Percentiles rank a stretch among this genome's conserved stretches.
These are phyloP conservation scores for Ascochyta fabae DNA, from an alignment of 2,329 filamentous ascomycete genomes.

Conservation along the genomic window DNA sequence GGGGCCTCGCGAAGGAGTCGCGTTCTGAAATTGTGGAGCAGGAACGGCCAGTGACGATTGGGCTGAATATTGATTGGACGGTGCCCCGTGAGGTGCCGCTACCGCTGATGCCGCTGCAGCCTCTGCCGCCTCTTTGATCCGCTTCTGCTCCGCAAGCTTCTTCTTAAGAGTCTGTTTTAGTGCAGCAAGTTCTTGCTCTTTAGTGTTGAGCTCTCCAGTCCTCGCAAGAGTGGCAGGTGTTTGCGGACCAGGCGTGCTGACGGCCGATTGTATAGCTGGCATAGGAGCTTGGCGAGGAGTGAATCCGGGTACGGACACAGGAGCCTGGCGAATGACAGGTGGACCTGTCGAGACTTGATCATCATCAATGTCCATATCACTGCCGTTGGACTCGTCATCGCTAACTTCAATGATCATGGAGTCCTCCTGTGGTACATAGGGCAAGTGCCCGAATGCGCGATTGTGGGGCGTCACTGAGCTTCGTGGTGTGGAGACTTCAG, in stretches of 20 bases:
- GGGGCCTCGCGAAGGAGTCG: neutral
- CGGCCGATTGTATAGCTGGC: slow-evolving; percentile 31
- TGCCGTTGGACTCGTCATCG: slow-evolving; percentile 69
- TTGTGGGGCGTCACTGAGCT: slow-evolving; percentile 53
- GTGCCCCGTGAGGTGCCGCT: neutral
- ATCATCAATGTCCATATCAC: slow-evolving; percentile 69
- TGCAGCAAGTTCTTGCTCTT: slow-evolving; percentile 59
- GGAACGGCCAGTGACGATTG: neutral
- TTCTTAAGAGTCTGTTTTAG: slow-evolving; percentile 37
- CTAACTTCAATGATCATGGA: slow-evolving; percentile 84
- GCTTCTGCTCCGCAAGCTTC: slow-evolving; percentile 34
- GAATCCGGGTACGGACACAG: slow-evolving; percentile 30
- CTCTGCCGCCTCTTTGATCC: slow-evolving; percentile 27
- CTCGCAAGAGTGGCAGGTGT: slow-evolving; percentile 47
- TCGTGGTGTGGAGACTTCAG: slow-evolving; percentile 57
- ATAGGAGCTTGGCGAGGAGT: slow-evolving; percentile 35
- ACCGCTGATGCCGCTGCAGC: slow-evolving; percentile 16
- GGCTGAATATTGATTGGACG: neutral
- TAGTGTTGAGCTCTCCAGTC: slow-evolving; percentile 54
- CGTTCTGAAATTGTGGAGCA: neutral
- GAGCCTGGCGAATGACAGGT: slow-evolving; percentile 16
- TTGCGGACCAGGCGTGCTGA: slow-evolving; percentile 45
- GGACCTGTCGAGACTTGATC: slow-evolving; percentile 55
- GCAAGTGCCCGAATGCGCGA: slow-evolving; percentile 67
- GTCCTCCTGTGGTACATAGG: slow-evolving; percentile 57